A percentile compares a stretch with the other conserved stretches of the same genome.
phyloP scores from a whole-genome alignment of 441 rosid species.

The Adansonia madagascariensis region DNA sequence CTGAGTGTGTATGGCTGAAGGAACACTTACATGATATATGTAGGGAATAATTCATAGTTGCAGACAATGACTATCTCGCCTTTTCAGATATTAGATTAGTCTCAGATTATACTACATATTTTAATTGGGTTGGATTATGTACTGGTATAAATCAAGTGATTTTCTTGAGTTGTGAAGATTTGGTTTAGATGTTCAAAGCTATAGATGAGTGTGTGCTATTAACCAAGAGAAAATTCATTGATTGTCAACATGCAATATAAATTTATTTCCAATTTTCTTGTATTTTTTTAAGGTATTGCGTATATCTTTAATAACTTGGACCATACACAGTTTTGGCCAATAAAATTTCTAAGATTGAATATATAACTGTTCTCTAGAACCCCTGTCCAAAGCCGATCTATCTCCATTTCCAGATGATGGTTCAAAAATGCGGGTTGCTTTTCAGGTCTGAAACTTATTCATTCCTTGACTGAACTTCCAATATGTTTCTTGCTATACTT shows the following conservation, averaged over 20 bases:
- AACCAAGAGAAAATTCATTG: conserved; percentile 2
- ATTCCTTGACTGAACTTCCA: conserved; percentile 22
- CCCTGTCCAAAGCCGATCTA: conserved; percentile 59
- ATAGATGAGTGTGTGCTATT: background rate
- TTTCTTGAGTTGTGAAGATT: background rate
- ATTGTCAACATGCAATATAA: background rate
- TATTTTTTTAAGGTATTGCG: background rate
- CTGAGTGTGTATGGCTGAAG: background rate
- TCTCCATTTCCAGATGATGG: conserved; percentile 45
- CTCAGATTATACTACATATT: background rate
- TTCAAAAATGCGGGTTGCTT: conserved; percentile 72
- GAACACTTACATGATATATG: background rate
- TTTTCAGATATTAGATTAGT: background rate
- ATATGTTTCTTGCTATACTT: conserved; percentile 24
- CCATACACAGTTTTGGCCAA: background rate
- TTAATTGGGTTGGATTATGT: background rate
- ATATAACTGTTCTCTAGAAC: conserved; percentile 59
- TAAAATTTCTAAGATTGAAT: conserved; percentile 29
- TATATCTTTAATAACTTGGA: conserved; percentile 1
- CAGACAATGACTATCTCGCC: background rate
- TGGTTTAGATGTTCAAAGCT: background rate
- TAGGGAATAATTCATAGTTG: background rate
- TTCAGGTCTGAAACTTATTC: conserved; percentile 58
- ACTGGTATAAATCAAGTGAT: background rate
- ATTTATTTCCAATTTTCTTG: background rate